Conservation (phyloP, 1,284 basidiomycete species). For the Xerocomus alliaceus region DNA sequence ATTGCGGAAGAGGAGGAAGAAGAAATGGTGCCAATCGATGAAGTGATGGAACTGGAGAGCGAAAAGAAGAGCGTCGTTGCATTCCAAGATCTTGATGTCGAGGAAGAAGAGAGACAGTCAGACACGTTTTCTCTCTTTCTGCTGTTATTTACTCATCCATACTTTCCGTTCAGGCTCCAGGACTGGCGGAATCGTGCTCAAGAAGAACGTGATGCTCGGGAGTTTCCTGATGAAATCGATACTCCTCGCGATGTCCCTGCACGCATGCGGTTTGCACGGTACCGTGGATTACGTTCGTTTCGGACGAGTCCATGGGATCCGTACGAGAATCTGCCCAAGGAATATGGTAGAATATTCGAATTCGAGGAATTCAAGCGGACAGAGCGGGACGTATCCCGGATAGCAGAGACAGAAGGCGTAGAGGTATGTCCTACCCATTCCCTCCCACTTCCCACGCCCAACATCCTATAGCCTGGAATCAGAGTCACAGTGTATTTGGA, state of each 20-base stretch:
- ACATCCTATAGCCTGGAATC: slow-evolving; percentile 67
- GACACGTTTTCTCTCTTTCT: slow-evolving; percentile 38
- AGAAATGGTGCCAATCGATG: slow-evolving; percentile 49
- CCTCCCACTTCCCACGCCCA: background rate
- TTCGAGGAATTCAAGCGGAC: slow-evolving; percentile 95
- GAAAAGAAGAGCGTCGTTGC: slow-evolving; percentile 52
- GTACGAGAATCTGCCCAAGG: slow-evolving; percentile 93
- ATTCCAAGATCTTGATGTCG: slow-evolving; percentile 81
- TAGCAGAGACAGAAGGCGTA: slow-evolving; percentile 65
- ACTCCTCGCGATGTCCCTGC: slow-evolving; percentile 91
- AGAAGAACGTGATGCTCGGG: slow-evolving; percentile 79
- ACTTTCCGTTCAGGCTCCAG: slow-evolving; percentile 56
- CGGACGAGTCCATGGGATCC: slow-evolving; percentile 97
- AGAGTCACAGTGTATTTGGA: slow-evolving; percentile 79
- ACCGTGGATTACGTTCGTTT: slow-evolving; percentile 90
- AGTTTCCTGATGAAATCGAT: slow-evolving; percentile 98
- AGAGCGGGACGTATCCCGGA: slow-evolving; percentile 74
- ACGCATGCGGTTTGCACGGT: slow-evolving; percentile 88
- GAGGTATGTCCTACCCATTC: slow-evolving; percentile 55
- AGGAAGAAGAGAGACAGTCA: slow-evolving; percentile 86
- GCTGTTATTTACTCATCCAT: slow-evolving; percentile 11
- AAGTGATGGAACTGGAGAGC: slow-evolving; percentile 70
- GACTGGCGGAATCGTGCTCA: slow-evolving; percentile 71
- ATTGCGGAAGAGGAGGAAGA: slow-evolving; percentile 51
- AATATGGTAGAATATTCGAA: slow-evolving; percentile 96